Conservation (phyloP, 108 stramenopile species). For the Fragilaria crotonensis region DNA sequence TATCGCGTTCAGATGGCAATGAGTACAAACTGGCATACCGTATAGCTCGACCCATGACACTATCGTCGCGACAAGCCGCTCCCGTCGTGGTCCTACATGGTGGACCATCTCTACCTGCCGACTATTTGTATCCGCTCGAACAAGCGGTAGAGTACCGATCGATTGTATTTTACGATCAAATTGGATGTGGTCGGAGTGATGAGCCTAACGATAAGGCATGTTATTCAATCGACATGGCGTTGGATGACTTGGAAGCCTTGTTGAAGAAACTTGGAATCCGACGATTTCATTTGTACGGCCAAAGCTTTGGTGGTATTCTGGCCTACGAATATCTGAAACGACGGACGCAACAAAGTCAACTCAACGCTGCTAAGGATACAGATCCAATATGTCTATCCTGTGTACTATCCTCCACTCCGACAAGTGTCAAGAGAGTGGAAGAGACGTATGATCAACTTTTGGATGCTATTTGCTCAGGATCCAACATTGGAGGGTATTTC, state of each 20-base stretch:
- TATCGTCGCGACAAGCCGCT: conserved; percentile 11
- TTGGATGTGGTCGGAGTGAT: conserved; percentile 50
- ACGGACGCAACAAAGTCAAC: no score
- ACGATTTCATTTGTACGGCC: conserved; percentile 60
- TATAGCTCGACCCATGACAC: conserved; percentile 2
- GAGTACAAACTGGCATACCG: conserved; percentile 1
- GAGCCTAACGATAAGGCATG: conserved; percentile 23
- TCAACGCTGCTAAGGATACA: no score
- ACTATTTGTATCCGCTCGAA: conserved; percentile 49
- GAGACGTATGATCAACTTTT: no score
- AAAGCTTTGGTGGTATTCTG: conserved; percentile 53
- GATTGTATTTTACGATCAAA: conserved; percentile 60
- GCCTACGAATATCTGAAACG: conserved; percentile 59
- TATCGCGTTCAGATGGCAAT: no score
- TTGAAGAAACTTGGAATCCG: conserved; percentile 30
- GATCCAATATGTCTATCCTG: no score
- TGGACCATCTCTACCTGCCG: conserved; percentile 55
- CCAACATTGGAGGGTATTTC: no score
- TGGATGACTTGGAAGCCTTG: conserved; percentile 40
- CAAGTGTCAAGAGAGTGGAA: no score
- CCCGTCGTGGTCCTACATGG: conserved; percentile 53
- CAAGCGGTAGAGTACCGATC: conserved; percentile 36
- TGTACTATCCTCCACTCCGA: no score
- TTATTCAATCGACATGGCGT: conserved; percentile 38
- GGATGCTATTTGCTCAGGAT: no score